These are phyloP conservation scores for Colletotrichum sp. DNA, from an alignment of 2,329 filamentous ascomycete genomes.

Conservation along the genomic window DNA sequence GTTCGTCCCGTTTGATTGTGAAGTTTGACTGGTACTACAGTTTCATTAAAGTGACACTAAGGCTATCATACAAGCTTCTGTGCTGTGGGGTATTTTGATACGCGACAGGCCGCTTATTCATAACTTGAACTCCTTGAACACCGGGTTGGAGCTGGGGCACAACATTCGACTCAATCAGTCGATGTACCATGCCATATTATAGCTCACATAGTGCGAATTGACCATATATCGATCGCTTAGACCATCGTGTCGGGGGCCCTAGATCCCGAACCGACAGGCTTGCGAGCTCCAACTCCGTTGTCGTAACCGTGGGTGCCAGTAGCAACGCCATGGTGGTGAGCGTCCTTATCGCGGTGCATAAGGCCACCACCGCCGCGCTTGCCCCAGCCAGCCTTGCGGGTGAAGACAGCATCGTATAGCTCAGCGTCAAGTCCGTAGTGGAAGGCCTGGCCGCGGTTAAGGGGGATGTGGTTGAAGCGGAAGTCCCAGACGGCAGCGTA, in stretches of 20 bases:
- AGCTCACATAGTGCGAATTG: fast-evolving
- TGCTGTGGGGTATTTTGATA: neutral
- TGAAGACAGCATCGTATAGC: slow-evolving; percentile 61
- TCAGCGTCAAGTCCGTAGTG: slow-evolving; percentile 50
- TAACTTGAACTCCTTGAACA: neutral
- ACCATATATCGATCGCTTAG: neutral
- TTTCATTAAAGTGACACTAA: too few species aligned
- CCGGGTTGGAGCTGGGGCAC: fast-evolving
- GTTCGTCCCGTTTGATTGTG: too few species aligned
- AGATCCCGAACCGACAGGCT: slow-evolving; percentile 11
- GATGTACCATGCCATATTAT: fast-evolving
- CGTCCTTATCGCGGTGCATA: slow-evolving; percentile 27
- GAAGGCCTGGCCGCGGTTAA: slow-evolving; percentile 63
- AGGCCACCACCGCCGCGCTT: slow-evolving; percentile 16
- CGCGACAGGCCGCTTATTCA: neutral
- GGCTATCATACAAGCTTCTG: neutral
- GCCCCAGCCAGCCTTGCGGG: slow-evolving; percentile 66
- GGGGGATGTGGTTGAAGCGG: slow-evolving; percentile 67
- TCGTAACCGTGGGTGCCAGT: neutral
- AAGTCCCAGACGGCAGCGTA: slow-evolving; percentile 74
- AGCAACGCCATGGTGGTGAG: neutral
- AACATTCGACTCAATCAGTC: neutral
- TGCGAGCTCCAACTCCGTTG: neutral
- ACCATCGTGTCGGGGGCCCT: slow-evolving; percentile 10
- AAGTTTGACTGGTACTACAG: too few species aligned